Conservation (phyloP, 306 rosid genomes). For the Castanospermum australe region DNA sequence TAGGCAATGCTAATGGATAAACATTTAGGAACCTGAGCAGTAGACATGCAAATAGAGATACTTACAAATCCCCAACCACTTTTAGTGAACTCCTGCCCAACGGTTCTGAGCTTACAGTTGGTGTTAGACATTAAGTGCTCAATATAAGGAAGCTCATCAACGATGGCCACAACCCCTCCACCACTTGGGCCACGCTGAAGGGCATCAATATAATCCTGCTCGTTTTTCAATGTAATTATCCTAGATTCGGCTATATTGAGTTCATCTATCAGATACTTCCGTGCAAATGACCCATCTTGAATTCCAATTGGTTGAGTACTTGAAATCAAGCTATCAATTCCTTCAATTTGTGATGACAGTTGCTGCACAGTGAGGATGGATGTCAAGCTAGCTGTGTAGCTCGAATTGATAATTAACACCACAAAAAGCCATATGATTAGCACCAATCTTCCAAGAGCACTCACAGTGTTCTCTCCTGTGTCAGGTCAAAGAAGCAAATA, state of each 20-base stretch:
- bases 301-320: slow-evolving; percentile 71
- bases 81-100: slow-evolving; percentile 84
- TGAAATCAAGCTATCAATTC: slow-evolving; percentile 70
- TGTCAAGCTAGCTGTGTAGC: slow-evolving; percentile 95
- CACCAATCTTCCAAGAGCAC: slow-evolving; percentile 79
- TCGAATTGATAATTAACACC: slow-evolving; percentile 86
- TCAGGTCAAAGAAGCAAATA: slow-evolving; percentile 25
- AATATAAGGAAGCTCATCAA: slow-evolving; percentile 87
- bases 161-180: slow-evolving; percentile 86
- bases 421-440: slow-evolving; percentile 86
- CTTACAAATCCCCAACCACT: slow-evolving; percentile 96
- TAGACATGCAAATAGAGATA: slow-evolving; percentile 17
- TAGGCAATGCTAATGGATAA: background rate
- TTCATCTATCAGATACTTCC: slow-evolving; percentile 63
- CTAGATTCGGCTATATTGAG: slow-evolving; percentile 67
- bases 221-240: slow-evolving; percentile 51
- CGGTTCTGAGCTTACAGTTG: slow-evolving; percentile 60
- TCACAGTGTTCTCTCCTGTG: slow-evolving; percentile 75
- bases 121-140: slow-evolving; percentile 59
- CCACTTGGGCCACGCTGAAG: slow-evolving; percentile 55
- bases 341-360: slow-evolving; percentile 69
- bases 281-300: slow-evolving; percentile 73
- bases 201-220: slow-evolving; percentile 49
- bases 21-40: background rate
- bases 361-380: slow-evolving; percentile 84